Evolutionary conservation across 192 early-diverging fungal genomes (phyloP).

Genomic region (Diversispora epigaea): DNA sequence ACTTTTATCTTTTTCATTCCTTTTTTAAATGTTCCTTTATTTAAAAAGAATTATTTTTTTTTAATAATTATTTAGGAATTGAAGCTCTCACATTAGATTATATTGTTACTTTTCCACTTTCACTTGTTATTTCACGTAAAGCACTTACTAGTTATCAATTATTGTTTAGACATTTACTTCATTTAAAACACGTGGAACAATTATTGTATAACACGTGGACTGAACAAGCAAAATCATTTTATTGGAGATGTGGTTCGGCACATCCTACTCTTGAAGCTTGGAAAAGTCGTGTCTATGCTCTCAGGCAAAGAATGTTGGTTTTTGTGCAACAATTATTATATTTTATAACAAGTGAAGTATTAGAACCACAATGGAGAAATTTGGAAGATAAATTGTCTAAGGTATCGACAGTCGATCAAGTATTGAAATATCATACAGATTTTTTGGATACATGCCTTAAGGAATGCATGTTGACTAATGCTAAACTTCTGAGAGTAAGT

Average conservation of each 20-base stretch:
- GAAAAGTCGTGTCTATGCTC: constrained; percentile 65
- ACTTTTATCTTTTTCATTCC: background rate
- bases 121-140: constrained; percentile 82
- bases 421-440: constrained; percentile 75
- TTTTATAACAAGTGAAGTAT: constrained; percentile 87
- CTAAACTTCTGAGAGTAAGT: constrained; percentile 77
- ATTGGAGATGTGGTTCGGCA: constrained; percentile 48
- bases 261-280: constrained; percentile 51
- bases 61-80: constrained; percentile 54
- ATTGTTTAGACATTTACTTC: constrained; percentile 84
- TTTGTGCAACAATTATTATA: constrained; percentile 91
- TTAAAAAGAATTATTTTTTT: background rate
- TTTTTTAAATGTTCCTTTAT: too few relatives aligned
- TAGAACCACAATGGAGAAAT: constrained; percentile 85
- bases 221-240: constrained; percentile 54
- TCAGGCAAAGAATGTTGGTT: constrained; percentile 83
- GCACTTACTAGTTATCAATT: constrained; percentile 89
- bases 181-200: constrained; percentile 87
- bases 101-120: constrained; percentile 84
- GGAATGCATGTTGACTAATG: constrained; percentile 85
- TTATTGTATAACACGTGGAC: constrained; percentile 77
- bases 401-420: constrained; percentile 83
- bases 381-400: constrained; percentile 63
- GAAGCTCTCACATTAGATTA: constrained; percentile 81
- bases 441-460: constrained; percentile 87